Conservation (phyloP, 179 eudicot species). For the Heliamphora pulchella region DNA sequence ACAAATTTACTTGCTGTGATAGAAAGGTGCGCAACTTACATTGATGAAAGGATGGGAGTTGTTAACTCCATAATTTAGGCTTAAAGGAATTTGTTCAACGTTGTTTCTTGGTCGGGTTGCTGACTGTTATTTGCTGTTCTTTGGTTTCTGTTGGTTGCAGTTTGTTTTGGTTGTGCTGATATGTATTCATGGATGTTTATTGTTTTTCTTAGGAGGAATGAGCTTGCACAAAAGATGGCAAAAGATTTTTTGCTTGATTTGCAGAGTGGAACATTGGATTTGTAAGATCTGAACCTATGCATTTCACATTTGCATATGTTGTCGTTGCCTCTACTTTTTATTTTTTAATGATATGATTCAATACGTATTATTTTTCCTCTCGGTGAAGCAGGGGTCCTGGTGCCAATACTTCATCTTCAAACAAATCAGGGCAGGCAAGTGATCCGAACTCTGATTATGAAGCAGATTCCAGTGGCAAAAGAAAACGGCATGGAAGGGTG, state of each 20-base stretch:
- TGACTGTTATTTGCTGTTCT: neutral
- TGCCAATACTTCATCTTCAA: slow-evolving; percentile 38
- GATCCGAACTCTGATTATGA: slow-evolving; percentile 85
- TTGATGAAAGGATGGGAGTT: slow-evolving; percentile 3
- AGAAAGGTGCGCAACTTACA: slow-evolving; percentile 53
- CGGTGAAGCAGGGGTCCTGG: slow-evolving; percentile 65
- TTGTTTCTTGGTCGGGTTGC: slow-evolving; percentile 7
- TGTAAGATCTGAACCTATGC: slow-evolving; percentile 42
- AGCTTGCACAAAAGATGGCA: slow-evolving; percentile 67
- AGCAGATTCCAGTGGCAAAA: slow-evolving; percentile 56
- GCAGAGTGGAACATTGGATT: slow-evolving; percentile 75
- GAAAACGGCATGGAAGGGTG: slow-evolving; percentile 63
- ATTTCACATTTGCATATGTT: neutral
- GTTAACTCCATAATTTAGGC: neutral
- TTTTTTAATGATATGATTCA: neutral
- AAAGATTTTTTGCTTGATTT: slow-evolving; percentile 86
- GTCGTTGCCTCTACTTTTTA: neutral
- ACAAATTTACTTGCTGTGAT: slow-evolving; percentile 76
- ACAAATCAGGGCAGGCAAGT: slow-evolving; percentile 64
- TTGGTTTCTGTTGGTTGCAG: neutral
- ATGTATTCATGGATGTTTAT: neutral
- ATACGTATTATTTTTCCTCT: slow-evolving; percentile 8
- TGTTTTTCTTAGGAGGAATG: slow-evolving; percentile 67
- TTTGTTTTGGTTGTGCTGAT: slow-evolving; percentile 4
- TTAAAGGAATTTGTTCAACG: neutral